phyloP scores from a whole-genome alignment of 192 early-diverging fungal genomes.

The Coemansia erecta region DNA sequence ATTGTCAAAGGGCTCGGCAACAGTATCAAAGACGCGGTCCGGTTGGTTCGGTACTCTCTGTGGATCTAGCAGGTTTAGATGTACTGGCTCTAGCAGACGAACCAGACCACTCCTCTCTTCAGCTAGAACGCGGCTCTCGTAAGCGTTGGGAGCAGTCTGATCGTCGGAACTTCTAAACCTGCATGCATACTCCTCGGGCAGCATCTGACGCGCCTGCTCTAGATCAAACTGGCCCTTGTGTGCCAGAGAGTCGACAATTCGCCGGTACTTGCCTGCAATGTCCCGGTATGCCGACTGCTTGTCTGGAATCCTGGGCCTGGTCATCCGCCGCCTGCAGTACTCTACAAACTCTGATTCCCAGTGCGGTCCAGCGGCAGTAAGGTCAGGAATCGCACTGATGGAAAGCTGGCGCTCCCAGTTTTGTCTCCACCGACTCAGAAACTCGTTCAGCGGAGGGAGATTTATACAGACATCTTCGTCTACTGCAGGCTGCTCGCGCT shows the following conservation, averaged over 20 bases:
- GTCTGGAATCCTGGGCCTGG: not conserved
- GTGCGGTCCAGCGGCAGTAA: constrained; percentile 21
- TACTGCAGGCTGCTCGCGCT: constrained; percentile 11
- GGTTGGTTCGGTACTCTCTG: not conserved
- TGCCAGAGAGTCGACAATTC: constrained; percentile 12
- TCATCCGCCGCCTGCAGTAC: constrained; percentile 23
- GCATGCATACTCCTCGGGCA: constrained; percentile 21
- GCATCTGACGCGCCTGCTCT: constrained; percentile 8
- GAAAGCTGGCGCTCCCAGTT: constrained; percentile 35
- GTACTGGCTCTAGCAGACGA: not conserved
- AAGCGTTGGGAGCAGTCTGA: no score
- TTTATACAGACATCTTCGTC: constrained; percentile 2
- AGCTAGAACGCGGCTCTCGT: no score
- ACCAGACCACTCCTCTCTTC: no score
- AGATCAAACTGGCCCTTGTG: constrained; percentile 1
- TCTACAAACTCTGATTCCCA: constrained; percentile 33
- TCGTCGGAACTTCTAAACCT: no score
- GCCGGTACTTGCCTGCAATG: constrained; percentile 21
- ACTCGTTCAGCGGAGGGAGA: constrained; percentile 29
- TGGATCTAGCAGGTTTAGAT: no score
- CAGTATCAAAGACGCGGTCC: not conserved
- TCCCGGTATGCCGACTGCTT: constrained; percentile 10
- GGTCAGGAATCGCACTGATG: constrained; percentile 22
- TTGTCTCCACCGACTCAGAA: constrained; percentile 31
- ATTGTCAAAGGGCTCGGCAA: constrained; percentile 27